Conservation (phyloP, 2,329 filamentous ascomycete species). For the Fusarium algeriense region DNA sequence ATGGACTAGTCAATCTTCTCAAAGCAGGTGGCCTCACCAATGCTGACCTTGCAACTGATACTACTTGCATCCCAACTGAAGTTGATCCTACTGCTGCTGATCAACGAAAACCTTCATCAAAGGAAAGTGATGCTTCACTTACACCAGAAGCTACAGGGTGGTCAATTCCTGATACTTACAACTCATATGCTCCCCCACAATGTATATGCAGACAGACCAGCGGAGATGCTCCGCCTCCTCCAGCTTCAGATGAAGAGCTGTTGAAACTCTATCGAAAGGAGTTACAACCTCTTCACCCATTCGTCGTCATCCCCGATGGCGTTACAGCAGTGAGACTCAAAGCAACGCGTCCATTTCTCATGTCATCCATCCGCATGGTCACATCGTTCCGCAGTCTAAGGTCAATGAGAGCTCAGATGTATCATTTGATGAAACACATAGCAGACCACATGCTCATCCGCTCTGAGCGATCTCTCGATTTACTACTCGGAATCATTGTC, state of each 20-base stretch:
- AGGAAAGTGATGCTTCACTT: conserved; percentile 21
- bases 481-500: conserved; percentile 63
- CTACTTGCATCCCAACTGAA: conserved; percentile 47
- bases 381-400: conserved; percentile 60
- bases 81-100: conserved; percentile 42
- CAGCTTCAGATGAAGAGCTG: conserved; percentile 61
- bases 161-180: conserved; percentile 58
- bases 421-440: conserved; percentile 59
- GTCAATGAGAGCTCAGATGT: conserved; percentile 65
- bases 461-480: conserved; percentile 63
- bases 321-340: conserved; percentile 55
- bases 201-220: conserved; percentile 62
- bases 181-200: conserved; percentile 58
- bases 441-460: conserved; percentile 63
- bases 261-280: conserved; percentile 59
- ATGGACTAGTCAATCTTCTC: conserved; percentile 62
- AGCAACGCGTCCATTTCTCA: conserved; percentile 60
- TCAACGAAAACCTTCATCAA: conserved; percentile 46
- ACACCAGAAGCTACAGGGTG: conserved; percentile 40
- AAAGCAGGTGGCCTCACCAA: conserved; percentile 56
- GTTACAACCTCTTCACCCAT: conserved; percentile 60
- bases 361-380: conserved; percentile 63
- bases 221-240: conserved; percentile 54
- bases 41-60: conserved; percentile 41
- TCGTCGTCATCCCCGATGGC: conserved; percentile 58